A percentile compares a stretch with the other conserved stretches of the same genome.
Conservation (phyloP, 305 asterid genomes). For the Euphrasia arctica region DNA sequence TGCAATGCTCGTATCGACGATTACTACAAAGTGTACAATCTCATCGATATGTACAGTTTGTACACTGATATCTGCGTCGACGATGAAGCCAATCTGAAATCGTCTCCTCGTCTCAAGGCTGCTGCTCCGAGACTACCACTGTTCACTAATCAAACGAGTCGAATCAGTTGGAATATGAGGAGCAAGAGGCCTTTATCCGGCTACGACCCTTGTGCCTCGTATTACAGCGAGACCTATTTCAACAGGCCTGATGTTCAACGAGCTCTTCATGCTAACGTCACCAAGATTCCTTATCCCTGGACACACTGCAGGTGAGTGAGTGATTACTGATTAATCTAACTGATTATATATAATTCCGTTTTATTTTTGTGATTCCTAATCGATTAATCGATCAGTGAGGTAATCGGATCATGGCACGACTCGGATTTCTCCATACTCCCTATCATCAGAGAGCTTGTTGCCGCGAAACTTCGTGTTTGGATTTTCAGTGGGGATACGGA, state of each 20-base stretch:
- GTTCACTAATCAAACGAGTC: constrained; percentile 46
- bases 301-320: constrained; percentile 80
- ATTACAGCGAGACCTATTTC: constrained; percentile 51
- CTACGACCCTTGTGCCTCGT: constrained; percentile 69
- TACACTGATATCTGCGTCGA: constrained; percentile 54
- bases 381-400: constrained; percentile 33
- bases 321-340: neutral
- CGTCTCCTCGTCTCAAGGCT: constrained; percentile 11
- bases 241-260: constrained; percentile 78
- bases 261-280: constrained; percentile 77
- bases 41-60: constrained; percentile 81
- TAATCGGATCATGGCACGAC: constrained; percentile 52
- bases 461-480: constrained; percentile 33
- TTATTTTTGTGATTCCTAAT: neutral
- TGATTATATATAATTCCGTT: neutral
- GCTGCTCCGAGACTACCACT: constrained; percentile 27
- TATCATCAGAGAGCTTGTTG: constrained; percentile 40
- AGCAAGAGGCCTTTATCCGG: constrained; percentile 42
- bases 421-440: constrained; percentile 62
- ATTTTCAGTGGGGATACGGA: constrained; percentile 73
- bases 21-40: constrained; percentile 53
- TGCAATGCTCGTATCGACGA: constrained; percentile 38
- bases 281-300: constrained; percentile 67
- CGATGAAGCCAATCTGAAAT: constrained; percentile 26
- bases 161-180: constrained; percentile 28